These are phyloP conservation scores for Wickerhamiella shivajii DNA, from an alignment of 805 yeast genomes.

Conservation along the genomic window DNA sequence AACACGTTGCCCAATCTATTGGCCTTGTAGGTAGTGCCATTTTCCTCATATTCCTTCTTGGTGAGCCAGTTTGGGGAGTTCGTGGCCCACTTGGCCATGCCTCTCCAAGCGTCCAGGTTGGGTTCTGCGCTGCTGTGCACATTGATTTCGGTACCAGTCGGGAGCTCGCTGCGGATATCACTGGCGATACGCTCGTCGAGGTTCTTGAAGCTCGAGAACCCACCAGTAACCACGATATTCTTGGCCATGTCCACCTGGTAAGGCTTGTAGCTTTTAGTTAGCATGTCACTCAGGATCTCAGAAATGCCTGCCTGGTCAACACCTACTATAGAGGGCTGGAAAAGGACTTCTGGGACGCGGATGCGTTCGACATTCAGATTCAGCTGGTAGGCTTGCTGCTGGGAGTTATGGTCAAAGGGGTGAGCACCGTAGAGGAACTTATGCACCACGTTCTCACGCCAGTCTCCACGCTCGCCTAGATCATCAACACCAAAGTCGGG, in stretches of 20 bases:
- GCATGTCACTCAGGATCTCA: conserved; percentile 56
- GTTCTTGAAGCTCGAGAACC: conserved; percentile 51
- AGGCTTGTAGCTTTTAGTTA: conserved; percentile 29
- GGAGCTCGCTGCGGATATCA: conserved; percentile 61
- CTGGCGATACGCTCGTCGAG: conserved; percentile 49
- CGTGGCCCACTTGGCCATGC: conserved; percentile 74
- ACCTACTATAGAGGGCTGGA: conserved; percentile 90
- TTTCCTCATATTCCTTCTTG: conserved; percentile 65
- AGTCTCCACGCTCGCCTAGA: conserved; percentile 69
- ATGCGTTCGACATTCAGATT: conserved; percentile 85
- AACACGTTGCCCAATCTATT: conserved; percentile 55
- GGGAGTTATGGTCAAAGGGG: conserved; percentile 65
- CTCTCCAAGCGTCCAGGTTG: conserved; percentile 75
- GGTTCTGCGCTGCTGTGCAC: conserved; percentile 59
- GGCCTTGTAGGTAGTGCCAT: conserved; percentile 81
- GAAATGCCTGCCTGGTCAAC: conserved; percentile 89
- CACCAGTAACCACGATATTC: conserved; percentile 78
- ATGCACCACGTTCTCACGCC: conserved; percentile 70
- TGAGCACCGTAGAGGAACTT: conserved; percentile 82
- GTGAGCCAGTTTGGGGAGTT: conserved; percentile 40
- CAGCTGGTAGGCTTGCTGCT: conserved; percentile 79
- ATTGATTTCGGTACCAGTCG: conserved; percentile 44
- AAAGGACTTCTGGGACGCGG: conserved; percentile 79
- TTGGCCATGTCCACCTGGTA: conserved; percentile 33
- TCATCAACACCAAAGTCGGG: conserved; percentile 78